Base-by-base conservation (phyloP, 306 rosid species). In the Vigna angularis region DNA sequence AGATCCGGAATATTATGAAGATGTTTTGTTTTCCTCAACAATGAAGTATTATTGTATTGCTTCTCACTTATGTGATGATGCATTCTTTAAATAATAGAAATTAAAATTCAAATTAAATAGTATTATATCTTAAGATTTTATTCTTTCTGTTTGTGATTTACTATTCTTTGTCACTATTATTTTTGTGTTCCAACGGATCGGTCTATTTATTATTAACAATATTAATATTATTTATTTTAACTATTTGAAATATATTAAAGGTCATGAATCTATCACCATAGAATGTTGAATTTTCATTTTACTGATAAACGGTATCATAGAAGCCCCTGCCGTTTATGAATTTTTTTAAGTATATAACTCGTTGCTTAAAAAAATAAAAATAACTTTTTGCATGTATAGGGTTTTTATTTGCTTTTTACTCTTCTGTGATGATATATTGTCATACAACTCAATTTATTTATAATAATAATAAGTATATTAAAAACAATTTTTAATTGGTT, bases 1-100 rank as follows among this genome's bases (percentile, higher is more conserved):
- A 17, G 16, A 64, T 64, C 30, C 28, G 49, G 16, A 38, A 64
- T 15, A 62, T 32, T 64, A n/a, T 64, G 28, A 34, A 63, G 26
- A 64, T 64, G 28, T 64, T 38, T 64, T 64, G 15, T 38, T 64
- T 64, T 64, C 16, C 49, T 64, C 16, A 64, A 64, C 16, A 38
- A 2, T 15, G 1, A 14, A 1, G 6, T 61, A 9, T 36, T 59
- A 38, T n/a, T 9, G 16, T 64, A 36, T 38, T n/a, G 48, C 8
- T n/a, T 63, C 14, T 16, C 3, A 30, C 12, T 32, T 0, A 63
- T 36, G 26, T n/a, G 48, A 45, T 45, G 13, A 63, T 63, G 69
- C 14, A 36, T 63, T 8, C 1, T 61, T 61, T 61, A 13, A 7
- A 59, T 5, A 16, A 0, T 6, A 13, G 17, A 13, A 59, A 59